phyloP scores from a whole-genome alignment of 208 protist species.

The Zelonia costaricensis region DNA sequence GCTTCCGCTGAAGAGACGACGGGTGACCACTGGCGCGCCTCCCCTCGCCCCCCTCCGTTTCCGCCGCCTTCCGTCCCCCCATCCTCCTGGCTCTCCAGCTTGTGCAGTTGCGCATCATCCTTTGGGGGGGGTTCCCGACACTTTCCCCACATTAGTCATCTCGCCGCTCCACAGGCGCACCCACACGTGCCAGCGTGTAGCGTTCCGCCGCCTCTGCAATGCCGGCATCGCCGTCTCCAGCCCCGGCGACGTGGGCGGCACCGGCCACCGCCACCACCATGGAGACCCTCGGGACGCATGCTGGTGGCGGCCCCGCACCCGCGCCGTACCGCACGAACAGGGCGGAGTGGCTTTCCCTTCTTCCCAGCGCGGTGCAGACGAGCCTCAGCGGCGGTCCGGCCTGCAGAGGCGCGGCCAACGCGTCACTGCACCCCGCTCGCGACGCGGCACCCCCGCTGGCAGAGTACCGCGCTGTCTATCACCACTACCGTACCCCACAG shows the following conservation, averaged over 20 bases:
- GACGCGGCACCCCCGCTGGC: constrained; percentile 8
- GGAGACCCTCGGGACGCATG: background rate
- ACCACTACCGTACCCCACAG: background rate
- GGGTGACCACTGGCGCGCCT: too few species aligned
- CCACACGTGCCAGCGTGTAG: too few species aligned
- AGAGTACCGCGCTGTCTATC: constrained; percentile 10
- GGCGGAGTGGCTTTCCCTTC: constrained; percentile 19
- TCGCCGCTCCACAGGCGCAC: too few species aligned
- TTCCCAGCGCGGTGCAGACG: constrained; percentile 13
- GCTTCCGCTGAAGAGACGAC: too few species aligned
- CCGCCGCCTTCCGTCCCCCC: background rate
- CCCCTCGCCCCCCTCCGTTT: background rate
- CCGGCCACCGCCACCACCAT: background rate
- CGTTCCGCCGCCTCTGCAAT: background rate
- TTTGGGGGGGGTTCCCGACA: too few species aligned
- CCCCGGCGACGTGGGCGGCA: background rate
- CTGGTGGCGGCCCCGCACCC: background rate
- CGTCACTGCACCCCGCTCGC: background rate
- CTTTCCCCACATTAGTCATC: background rate
- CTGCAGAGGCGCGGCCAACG: too few species aligned
- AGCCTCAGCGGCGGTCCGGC: background rate
- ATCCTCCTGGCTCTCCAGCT: too few species aligned
- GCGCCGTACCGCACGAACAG: constrained; percentile 33
- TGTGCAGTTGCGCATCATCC: too few species aligned
- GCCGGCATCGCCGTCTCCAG: background rate